Evolutionary conservation across 1,284 basidiomycete species (phyloP), one percentile per base, ranked within the genome.

Genomic region (Moesziomyces sp.): DNA sequence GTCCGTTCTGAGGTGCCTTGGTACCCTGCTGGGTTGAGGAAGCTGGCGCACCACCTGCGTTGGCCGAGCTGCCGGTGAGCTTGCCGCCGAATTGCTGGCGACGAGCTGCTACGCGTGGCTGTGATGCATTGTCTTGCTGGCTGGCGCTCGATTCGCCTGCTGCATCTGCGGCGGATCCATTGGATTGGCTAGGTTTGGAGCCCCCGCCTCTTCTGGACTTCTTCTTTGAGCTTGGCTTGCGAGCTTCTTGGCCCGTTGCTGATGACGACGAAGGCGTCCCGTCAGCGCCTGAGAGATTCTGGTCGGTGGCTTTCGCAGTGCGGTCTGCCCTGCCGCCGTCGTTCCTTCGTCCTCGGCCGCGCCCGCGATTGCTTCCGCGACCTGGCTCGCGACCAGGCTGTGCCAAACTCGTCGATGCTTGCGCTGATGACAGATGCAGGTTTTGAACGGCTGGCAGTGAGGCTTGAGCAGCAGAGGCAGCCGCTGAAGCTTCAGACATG

Each of bases 41-140:
- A 8, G 51, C 42, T 19, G 66, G 8, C 13, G 28, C 38, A 9
- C 13, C 24, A 2, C 16, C 16, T 5, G 35, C 16, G 8, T 35
- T 35, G 9, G 35, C 26, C 26, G 16, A 35, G 43, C 61, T 5
- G 23, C 58, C 63, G 4, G 74, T 78, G 34, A 78, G 63, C 49
- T 78, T 76, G 26, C 73, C 66, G 19, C 59, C 74, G 26, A 78
- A 78, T n/a, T 78, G 74, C 47, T 74, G 58, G 23, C 72, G 63
- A 26, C 71, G 58, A 18, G 56, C 45, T 46, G 56, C 59, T 40
- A 63, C 21, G n/a, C 55, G 56, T 23, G 60, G 45, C 11, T 59
- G 60, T 11, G 46, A 56, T 38, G 34, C 28, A 21, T 24, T 24
- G 5, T 52, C 18, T 35, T 60, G 42, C 7, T 3, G 13, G 19